Conservation (phyloP, 1,284 basidiomycete species). For the Puccinia triticina region DNA sequence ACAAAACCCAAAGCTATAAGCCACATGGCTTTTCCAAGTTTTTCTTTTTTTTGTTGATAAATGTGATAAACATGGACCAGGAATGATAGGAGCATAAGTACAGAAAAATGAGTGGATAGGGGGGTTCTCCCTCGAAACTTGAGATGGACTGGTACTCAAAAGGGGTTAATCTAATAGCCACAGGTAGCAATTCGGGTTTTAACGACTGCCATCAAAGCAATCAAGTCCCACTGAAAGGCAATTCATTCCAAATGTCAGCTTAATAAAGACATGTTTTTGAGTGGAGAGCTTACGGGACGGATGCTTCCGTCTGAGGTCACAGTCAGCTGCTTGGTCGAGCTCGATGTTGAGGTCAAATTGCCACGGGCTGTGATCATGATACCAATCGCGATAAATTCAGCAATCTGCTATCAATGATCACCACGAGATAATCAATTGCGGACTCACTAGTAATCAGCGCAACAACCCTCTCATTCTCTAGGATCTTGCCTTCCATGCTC, state of each 20-base stretch:
- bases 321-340: slow-evolving; percentile 16
- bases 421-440: no score
- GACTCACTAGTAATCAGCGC: slow-evolving; percentile 20
- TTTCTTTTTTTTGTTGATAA: neutral
- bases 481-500: slow-evolving; percentile 26
- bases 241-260: no score
- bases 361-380: neutral
- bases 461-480: slow-evolving; percentile 25
- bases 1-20: neutral
- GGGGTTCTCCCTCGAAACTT: neutral
- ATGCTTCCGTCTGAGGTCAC: slow-evolving; percentile 15
- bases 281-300: neutral
- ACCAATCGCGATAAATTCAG: no score
- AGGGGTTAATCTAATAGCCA: slow-evolving; percentile 5
- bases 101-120: neutral
- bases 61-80: neutral
- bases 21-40: neutral
- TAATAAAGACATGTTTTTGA: neutral
- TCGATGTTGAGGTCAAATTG: neutral
- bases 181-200: neutral
- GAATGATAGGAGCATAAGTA: neutral
- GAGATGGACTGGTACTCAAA: neutral
- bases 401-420: no score
- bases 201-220: slow-evolving; percentile 17
- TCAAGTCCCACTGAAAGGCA: slow-evolving; percentile 24